Conservation (phyloP, 106 monocot genomes). For the Ottelia alismoides region DNA sequence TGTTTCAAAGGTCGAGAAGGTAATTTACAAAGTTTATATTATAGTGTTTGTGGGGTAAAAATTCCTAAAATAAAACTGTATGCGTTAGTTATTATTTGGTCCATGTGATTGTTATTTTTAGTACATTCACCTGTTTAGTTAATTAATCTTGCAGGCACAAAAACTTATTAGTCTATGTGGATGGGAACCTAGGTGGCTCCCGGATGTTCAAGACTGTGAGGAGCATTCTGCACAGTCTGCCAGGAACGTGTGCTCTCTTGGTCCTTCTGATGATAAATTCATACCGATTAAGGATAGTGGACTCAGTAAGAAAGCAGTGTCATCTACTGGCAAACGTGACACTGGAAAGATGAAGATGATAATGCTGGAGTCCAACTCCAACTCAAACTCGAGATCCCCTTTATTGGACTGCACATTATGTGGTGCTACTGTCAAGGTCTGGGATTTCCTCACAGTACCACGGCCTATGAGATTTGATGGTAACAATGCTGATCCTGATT, state of each 20-base stretch:
- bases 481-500: conserved; percentile 39
- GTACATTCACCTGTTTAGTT: conserved; percentile 1
- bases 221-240: conserved; percentile 91
- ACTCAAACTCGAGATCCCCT: conserved; percentile 61
- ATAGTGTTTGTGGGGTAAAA: too few species aligned
- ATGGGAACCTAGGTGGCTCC: conserved; percentile 99
- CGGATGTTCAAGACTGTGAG: conserved; percentile 88
- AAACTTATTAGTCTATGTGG: conserved; percentile 95
- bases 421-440: conserved; percentile 81
- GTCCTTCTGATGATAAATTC: conserved; percentile 25
- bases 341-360: conserved; percentile 41
- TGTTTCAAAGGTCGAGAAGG: too few species aligned
- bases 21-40: too few species aligned
- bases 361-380: conserved; percentile 33
- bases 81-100: too few species aligned
- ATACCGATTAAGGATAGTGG: conserved; percentile 21
- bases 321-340: conserved; percentile 34
- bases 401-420: conserved; percentile 91
- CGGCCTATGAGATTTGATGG: conserved; percentile 42
- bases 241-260: conserved; percentile 50
- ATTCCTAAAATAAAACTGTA: too few species aligned
- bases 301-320: conserved; percentile 28
- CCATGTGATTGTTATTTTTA: background rate
- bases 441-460: conserved; percentile 52
- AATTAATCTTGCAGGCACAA: conserved; percentile 42